Conservation (phyloP, 805 yeast species). For the Metschnikowia lachancei region DNA sequence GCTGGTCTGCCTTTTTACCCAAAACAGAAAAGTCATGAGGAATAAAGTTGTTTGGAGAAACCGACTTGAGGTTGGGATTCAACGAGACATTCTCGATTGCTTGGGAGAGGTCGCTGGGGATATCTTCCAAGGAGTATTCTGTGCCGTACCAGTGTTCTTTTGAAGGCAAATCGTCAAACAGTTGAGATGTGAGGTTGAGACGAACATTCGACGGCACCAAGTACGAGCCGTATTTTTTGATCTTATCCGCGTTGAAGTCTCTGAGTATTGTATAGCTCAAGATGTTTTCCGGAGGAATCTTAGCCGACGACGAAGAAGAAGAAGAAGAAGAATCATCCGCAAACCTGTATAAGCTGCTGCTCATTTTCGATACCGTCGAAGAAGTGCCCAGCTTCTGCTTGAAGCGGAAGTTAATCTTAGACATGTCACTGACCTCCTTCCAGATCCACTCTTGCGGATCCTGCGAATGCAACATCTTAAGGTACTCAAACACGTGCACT, state of each 20-base stretch:
- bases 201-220: constrained; percentile 62
- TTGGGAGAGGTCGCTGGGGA: constrained; percentile 40
- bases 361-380: constrained; percentile 66
- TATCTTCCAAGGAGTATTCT: constrained; percentile 52
- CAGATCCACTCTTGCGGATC: constrained; percentile 78
- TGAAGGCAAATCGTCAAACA: constrained; percentile 43
- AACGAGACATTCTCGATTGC: constrained; percentile 30
- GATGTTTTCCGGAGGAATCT: constrained; percentile 62
- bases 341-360: constrained; percentile 56
- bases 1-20: constrained; percentile 32
- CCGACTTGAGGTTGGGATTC: constrained; percentile 49
- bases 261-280: constrained; percentile 57
- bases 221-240: constrained; percentile 47
- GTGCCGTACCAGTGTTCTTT: constrained; percentile 92
- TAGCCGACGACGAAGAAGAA: too few relatives aligned
- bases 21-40: constrained; percentile 73
- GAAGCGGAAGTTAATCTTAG: constrained; percentile 71
- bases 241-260: constrained; percentile 54
- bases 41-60: constrained; percentile 74
- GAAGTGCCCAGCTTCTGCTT: constrained; percentile 74
- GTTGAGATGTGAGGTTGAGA: constrained; percentile 51
- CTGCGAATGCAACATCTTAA: constrained; percentile 52
- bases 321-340: constrained; percentile 19
- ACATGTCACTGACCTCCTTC: constrained; percentile 69
- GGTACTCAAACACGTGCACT: constrained; percentile 64